Evolutionary conservation across 768 basidiomycete genomes (phyloP).

Genomic region (Stropharia rugosoannulata): DNA sequence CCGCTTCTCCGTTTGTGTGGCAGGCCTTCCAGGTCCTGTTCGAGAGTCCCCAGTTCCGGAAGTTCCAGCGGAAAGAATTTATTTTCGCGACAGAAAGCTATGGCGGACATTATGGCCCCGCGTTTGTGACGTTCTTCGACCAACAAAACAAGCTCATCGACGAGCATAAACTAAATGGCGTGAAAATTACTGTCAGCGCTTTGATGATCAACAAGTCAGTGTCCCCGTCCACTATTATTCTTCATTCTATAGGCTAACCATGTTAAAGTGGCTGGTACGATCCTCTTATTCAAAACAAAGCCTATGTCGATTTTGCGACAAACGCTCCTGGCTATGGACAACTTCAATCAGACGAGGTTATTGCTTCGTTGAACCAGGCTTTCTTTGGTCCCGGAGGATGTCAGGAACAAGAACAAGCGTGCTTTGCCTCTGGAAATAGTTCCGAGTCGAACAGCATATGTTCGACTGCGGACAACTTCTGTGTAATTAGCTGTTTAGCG

Average conservation of each 20-base stretch:
- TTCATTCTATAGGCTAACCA: neutral
- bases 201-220: constrained; percentile 62
- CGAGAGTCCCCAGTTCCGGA: constrained; percentile 50
- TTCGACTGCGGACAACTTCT: constrained; percentile 48
- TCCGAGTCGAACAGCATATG: constrained; percentile 50
- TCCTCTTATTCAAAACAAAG: constrained; percentile 60
- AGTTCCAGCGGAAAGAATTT: constrained; percentile 56
- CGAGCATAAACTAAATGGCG: constrained; percentile 42
- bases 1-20: constrained; percentile 62
- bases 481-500: constrained; percentile 35
- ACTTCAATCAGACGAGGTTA: constrained; percentile 45
- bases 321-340: constrained; percentile 69
- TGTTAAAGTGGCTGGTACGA: constrained; percentile 64
- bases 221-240: neutral
- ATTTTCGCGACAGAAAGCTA: constrained; percentile 68
- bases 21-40: constrained; percentile 62
- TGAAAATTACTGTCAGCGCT: constrained; percentile 52
- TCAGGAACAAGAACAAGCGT: constrained; percentile 51
- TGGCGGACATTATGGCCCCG: constrained; percentile 67
- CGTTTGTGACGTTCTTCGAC: constrained; percentile 63
- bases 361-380: constrained; percentile 45
- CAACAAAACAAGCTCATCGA: constrained; percentile 57
- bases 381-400: constrained; percentile 53
- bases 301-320: constrained; percentile 59
- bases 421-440: constrained; percentile 52